Evolutionary conservation across 306 rosid species (phyloP).

Genomic region (Sophora flavescens): DNA sequence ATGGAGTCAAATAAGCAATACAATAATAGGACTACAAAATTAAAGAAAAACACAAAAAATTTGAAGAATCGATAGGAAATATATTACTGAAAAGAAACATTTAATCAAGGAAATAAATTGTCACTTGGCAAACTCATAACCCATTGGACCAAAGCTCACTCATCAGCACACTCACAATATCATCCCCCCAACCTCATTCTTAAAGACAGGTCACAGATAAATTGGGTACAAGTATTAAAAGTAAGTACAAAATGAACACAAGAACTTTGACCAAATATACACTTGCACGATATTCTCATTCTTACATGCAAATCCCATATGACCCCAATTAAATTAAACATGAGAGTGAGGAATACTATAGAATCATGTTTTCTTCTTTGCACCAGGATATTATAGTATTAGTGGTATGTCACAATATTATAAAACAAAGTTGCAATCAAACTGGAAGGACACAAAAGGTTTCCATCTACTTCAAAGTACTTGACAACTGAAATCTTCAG

Average conservation of each 20-base stretch:
- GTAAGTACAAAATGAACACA: conserved; percentile 2
- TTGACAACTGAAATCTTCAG: background rate
- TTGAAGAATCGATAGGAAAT: conserved; percentile 17
- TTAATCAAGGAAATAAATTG: conserved; percentile 10
- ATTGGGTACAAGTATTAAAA: conserved; percentile 25
- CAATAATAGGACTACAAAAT: conserved; percentile 34
- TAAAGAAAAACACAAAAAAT: conserved; percentile 17
- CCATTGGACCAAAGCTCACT: conserved; percentile 21
- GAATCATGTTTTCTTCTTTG: background rate
- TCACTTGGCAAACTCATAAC: conserved; percentile 13
- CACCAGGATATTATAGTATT: conserved; percentile 1
- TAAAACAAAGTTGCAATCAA: conserved; percentile 5
- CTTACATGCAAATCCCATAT: conserved; percentile 8
- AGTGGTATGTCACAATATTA: background rate
- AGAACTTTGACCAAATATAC: conserved; percentile 23
- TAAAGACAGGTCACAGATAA: conserved; percentile 15
- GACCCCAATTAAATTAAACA: conserved; percentile 5
- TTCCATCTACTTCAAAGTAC: conserved; percentile 14
- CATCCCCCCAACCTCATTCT: background rate
- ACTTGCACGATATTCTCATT: conserved; percentile 28
- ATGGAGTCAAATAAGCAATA: conserved; percentile 44
- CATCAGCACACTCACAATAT: background rate
- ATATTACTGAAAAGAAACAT: conserved; percentile 17
- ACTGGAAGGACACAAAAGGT: conserved; percentile 14
- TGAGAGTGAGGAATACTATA: background rate